phyloP scores from a whole-genome alignment of 169 alveolate genomes.

The Plasmodium gonderi region DNA sequence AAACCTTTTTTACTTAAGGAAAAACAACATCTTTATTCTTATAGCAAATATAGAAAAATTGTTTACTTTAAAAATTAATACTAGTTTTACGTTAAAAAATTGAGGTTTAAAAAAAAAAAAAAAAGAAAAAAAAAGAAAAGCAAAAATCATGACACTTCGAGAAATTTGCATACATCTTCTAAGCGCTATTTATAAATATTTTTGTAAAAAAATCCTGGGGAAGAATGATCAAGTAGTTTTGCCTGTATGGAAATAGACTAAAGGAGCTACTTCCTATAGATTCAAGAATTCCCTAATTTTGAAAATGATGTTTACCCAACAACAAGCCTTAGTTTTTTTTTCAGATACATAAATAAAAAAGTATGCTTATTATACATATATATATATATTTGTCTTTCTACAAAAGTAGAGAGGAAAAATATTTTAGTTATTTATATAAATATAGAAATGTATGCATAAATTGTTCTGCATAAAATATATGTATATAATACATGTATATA shows the following conservation, averaged over 20 bases:
- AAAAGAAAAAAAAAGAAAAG: neutral
- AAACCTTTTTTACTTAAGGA: neutral
- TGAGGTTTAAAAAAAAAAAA: no score
- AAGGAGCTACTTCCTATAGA: neutral
- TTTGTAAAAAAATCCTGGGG: neutral
- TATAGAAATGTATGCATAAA: no score
- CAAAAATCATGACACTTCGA: neutral
- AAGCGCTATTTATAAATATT: neutral
- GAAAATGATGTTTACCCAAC: no score
- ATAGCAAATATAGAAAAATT: neutral
- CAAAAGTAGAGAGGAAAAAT: neutral
- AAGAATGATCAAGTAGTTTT: neutral
- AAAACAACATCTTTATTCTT: neutral
- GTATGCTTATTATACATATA: no score
- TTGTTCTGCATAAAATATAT: neutral
- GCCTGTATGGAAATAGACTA: neutral
- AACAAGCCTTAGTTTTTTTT: no score
- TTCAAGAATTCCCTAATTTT: neutral
- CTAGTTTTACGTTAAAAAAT: neutral
- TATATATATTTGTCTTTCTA: neutral
- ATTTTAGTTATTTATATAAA: no score
- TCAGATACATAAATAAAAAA: no score
- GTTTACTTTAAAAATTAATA: neutral
- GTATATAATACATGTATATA: no score
- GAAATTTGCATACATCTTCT: neutral